A percentile compares a stretch with the other conserved stretches of the same genome.
phyloP scores from a whole-genome alignment of 1,284 basidiomycete genomes.

The Ustilago curta region DNA sequence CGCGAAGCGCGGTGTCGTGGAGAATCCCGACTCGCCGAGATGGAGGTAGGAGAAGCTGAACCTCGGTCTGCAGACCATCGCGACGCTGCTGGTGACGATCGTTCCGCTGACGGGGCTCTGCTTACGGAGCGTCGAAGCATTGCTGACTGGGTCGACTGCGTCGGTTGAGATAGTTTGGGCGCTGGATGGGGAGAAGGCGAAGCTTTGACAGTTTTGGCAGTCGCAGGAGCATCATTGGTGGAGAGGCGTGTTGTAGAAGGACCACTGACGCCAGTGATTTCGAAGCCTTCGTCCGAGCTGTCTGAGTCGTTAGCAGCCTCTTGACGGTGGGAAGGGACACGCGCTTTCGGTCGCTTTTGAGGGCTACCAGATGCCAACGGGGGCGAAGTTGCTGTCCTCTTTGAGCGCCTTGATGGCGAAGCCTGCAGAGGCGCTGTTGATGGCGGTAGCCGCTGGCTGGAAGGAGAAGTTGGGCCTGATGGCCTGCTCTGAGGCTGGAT shows the following conservation, averaged over 20 bases:
- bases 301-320: neutral
- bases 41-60: neutral
- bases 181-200: slow-evolving; percentile 1
- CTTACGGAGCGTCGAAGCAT: slow-evolving; percentile 13
- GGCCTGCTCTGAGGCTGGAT: neutral
- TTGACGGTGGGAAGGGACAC: neutral
- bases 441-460: slow-evolving; percentile 5
- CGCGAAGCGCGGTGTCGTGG: slow-evolving; percentile 1
- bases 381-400: slow-evolving; percentile 24
- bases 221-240: neutral
- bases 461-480: neutral
- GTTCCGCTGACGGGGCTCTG: slow-evolving; percentile 1
- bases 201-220: neutral
- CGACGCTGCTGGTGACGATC: neutral
- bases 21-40: slow-evolving; percentile 1
- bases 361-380: slow-evolving; percentile 2
- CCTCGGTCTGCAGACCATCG: neutral
- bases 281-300: slow-evolving; percentile 34
- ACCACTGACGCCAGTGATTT: slow-evolving; percentile 6
- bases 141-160: neutral
- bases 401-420: neutral
- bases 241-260: slow-evolving; percentile 7
- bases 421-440: slow-evolving; percentile 13
- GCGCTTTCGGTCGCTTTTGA: neutral
- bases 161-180: slow-evolving; percentile 14